Evolutionary conservation across 2,329 filamentous ascomycete genomes (phyloP).

Genomic region (Diplodia corticola): DNA sequence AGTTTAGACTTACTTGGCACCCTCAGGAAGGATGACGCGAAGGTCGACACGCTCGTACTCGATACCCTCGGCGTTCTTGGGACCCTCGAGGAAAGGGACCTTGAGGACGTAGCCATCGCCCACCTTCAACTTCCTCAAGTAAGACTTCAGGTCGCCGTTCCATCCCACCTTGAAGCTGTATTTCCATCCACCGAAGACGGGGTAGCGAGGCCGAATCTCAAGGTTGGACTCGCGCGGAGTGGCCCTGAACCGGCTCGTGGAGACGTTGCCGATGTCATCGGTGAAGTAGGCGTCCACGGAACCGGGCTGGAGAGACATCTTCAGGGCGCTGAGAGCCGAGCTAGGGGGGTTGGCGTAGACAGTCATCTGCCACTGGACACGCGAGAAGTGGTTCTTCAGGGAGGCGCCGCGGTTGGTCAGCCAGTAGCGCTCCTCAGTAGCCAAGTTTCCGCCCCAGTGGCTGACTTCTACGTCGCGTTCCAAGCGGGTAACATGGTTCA

Average conservation of each 20-base stretch:
- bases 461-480: constrained; percentile 94
- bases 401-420: constrained; percentile 84
- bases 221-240: constrained; percentile 77
- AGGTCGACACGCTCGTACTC: constrained; percentile 81
- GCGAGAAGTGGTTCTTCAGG: constrained; percentile 54
- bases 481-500: constrained; percentile 74
- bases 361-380: constrained; percentile 50
- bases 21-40: constrained; percentile 85
- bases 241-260: constrained; percentile 82
- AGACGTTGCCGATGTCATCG: constrained; percentile 95
- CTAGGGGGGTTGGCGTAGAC: constrained; percentile 73
- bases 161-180: constrained; percentile 96
- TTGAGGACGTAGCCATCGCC: constrained; percentile 79
- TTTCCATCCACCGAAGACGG: constrained; percentile 97
- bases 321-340: constrained; percentile 77
- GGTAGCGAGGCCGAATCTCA: constrained; percentile 90
- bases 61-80: constrained; percentile 79
- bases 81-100: constrained; percentile 90
- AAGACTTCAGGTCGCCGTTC: constrained; percentile 81
- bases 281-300: constrained; percentile 90
- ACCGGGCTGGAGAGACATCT: constrained; percentile 75
- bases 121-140: constrained; percentile 64
- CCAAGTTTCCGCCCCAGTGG: constrained; percentile 96
- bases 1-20: constrained; percentile 68
- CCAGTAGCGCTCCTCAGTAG: constrained; percentile 91